Evolutionary conservation across 805 yeast species (phyloP).

Genomic region (Wickerhamiella bombiphila): DNA sequence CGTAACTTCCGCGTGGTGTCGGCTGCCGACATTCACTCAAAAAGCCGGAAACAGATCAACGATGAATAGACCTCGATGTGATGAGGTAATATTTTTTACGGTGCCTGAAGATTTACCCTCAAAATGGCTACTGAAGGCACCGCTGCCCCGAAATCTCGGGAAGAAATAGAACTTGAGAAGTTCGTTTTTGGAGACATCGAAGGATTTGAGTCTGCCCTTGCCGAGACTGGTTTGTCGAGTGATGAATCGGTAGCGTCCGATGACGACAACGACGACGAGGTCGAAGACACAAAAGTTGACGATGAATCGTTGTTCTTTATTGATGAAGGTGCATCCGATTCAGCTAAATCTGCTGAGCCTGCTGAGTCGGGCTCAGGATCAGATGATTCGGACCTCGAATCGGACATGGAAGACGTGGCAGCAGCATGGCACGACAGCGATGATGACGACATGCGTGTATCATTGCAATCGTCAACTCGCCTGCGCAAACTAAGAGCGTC

Average conservation of each 20-base stretch:
- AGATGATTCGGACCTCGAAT: conserved; percentile 23
- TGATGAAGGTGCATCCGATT: conserved; percentile 20
- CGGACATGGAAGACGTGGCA: conserved; percentile 22
- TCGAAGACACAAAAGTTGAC: conserved; percentile 24
- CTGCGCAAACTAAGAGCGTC: conserved; percentile 56
- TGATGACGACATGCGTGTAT: conserved; percentile 57
- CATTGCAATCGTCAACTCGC: conserved; percentile 44
- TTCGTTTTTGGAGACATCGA: conserved; percentile 80
- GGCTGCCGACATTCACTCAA: conserved; percentile 9
- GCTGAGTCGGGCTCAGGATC: conserved; percentile 24
- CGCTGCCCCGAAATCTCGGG: conserved; percentile 58
- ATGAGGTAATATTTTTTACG: background rate
- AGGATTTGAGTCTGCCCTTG: conserved; percentile 54
- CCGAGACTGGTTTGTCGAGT: conserved; percentile 24
- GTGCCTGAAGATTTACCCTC: conserved; percentile 5
- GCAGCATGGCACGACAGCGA: conserved; percentile 76
- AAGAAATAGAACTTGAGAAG: conserved; percentile 65
- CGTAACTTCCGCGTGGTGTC: conserved; percentile 22
- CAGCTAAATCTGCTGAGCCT: too few relatives aligned
- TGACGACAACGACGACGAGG: conserved; percentile 30
- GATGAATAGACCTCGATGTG: too few relatives aligned
- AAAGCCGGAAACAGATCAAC: too few relatives aligned
- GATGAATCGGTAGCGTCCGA: conserved; percentile 23
- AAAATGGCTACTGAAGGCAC: background rate
- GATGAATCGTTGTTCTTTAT: conserved; percentile 20